Percentiles rank a stretch among this genome's conserved stretches.
These are phyloP conservation scores for Yamadazyma tumulicola DNA, from an alignment of 805 yeast genomes.

Conservation along the genomic window DNA sequence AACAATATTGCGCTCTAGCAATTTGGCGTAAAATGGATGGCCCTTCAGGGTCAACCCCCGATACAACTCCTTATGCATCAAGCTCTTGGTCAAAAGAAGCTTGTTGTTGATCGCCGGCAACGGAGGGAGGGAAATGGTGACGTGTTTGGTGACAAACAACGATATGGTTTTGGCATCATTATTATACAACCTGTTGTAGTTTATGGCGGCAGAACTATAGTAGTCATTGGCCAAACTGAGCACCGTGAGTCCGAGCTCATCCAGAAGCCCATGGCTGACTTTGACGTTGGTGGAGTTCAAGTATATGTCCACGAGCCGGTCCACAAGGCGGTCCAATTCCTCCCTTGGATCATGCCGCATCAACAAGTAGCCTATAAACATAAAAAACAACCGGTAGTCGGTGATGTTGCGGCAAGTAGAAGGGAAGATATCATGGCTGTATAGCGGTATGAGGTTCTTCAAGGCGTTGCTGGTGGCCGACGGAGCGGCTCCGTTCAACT, in stretches of 20 bases:
- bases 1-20: constrained; percentile 17
- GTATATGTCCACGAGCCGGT: constrained; percentile 30
- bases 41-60: constrained; percentile 24
- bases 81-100: constrained; percentile 28
- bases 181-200: constrained; percentile 21
- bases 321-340: constrained; percentile 23
- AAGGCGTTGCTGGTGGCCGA: constrained; percentile 16
- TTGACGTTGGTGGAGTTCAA: constrained; percentile 15
- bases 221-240: constrained; percentile 19
- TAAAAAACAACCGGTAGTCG: constrained; percentile 13
- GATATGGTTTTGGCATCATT: constrained; percentile 15
- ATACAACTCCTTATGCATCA: constrained; percentile 37
- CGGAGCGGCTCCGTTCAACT: constrained; percentile 15
- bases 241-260: constrained; percentile 6
- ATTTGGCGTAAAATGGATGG: constrained; percentile 23
- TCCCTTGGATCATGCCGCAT: constrained; percentile 13
- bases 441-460: constrained; percentile 19
- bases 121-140: constrained; percentile 27
- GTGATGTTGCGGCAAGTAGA: constrained; percentile 5
- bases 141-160: constrained; percentile 21
- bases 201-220: constrained; percentile 21
- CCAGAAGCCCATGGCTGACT: constrained; percentile 9
- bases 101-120: constrained; percentile 30
- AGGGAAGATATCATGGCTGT: constrained; percentile 11
- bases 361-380: constrained; percentile 15